Conservation (phyloP, 768 basidiomycete species). For the Brasilioporus rufonigricans region DNA sequence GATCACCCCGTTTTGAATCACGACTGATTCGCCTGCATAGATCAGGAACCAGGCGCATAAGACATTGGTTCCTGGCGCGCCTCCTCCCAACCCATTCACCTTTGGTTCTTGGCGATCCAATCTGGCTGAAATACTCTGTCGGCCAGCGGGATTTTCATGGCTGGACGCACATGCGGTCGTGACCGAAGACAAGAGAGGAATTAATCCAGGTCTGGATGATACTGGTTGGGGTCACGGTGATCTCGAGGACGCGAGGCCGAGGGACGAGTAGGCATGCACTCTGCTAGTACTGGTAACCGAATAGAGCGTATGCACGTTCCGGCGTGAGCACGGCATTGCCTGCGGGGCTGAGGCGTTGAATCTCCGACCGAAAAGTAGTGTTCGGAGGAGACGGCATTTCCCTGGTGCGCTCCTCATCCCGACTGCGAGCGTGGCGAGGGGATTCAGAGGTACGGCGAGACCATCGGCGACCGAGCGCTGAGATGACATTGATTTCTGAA, state of each 20-base stretch:
- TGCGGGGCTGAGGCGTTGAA: slow-evolving; percentile 21
- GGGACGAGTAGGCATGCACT: slow-evolving; percentile 7
- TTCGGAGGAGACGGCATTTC: slow-evolving; percentile 30
- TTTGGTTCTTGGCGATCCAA: slow-evolving; percentile 77
- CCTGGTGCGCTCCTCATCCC: too few relatives aligned
- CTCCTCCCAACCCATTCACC: slow-evolving; percentile 85
- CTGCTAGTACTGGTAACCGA: too few relatives aligned
- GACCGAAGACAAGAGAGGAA: slow-evolving; percentile 68
- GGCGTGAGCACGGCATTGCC: neutral
- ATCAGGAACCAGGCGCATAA: slow-evolving; percentile 86
- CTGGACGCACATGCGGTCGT: slow-evolving; percentile 57
- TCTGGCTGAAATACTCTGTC: slow-evolving; percentile 70
- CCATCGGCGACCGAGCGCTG: slow-evolving; percentile 9
- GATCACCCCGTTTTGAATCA: slow-evolving; percentile 9
- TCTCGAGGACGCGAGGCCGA: slow-evolving; percentile 15
- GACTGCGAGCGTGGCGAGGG: too few relatives aligned
- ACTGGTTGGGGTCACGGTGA: slow-evolving; percentile 28
- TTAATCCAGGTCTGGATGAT: slow-evolving; percentile 72
- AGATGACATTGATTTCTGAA: too few relatives aligned
- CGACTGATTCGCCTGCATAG: slow-evolving; percentile 35
- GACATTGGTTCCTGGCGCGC: slow-evolving; percentile 55
- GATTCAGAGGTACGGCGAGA: slow-evolving; percentile 21
- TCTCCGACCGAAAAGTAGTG: slow-evolving; percentile 25
- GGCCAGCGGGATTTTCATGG: slow-evolving; percentile 82
- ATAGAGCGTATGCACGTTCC: neutral